These are phyloP conservation scores for Carex myosuroides DNA, from an alignment of 176 grass and related monocot genomes.

Conservation along the genomic window DNA sequence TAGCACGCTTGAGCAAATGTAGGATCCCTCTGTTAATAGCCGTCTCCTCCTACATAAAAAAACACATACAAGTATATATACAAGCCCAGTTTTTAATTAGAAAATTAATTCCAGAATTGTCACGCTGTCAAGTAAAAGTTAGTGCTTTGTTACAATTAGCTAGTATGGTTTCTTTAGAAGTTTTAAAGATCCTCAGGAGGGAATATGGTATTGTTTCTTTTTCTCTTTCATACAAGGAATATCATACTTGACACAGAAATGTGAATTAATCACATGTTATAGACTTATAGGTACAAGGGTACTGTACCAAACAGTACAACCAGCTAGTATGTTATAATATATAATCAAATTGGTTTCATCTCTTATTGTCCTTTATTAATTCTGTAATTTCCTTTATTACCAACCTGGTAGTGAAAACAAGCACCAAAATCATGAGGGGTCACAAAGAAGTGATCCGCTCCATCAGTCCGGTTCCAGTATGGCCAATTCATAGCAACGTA, in stretches of 20 bases:
- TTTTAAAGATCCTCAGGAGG: background rate
- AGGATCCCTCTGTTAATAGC: conserved; percentile 89
- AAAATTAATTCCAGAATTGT: background rate
- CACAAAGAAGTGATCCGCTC: conserved; percentile 87
- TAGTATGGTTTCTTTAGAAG: background rate
- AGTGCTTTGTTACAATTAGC: background rate
- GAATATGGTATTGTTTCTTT: background rate
- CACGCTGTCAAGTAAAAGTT: background rate
- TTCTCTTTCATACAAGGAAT: background rate
- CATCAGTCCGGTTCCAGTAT: conserved; percentile 84
- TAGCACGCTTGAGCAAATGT: conserved; percentile 59
- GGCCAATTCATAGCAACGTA: conserved; percentile 77
- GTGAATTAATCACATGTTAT: background rate
- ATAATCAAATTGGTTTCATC: background rate
- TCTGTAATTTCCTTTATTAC: background rate
- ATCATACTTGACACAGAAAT: background rate
- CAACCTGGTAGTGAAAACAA: conserved; percentile 90
- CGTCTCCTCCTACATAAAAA: conserved; percentile 63
- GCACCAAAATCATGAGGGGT: conserved; percentile 94
- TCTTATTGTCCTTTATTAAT: background rate
- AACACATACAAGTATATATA: background rate
- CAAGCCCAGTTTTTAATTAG: background rate
- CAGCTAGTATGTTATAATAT: background rate
- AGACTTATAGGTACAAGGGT: background rate
- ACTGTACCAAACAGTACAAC: background rate